Conservation (phyloP, 169 alveolate species). For the Eimeria maxima region DNA sequence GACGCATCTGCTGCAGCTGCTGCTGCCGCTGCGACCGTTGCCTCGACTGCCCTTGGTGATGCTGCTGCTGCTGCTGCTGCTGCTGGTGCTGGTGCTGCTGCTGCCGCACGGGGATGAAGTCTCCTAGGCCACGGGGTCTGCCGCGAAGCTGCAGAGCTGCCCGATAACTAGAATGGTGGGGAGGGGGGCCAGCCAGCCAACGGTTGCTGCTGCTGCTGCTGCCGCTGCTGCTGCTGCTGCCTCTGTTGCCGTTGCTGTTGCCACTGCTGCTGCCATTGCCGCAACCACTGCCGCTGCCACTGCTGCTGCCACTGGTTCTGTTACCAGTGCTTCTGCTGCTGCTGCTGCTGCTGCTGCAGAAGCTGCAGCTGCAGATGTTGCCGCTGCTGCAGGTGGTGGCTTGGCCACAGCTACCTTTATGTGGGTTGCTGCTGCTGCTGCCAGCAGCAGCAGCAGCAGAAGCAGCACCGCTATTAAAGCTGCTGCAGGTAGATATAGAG, state of each 20-base stretch:
- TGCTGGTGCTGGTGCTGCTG: neutral
- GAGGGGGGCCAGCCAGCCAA: too few relatives aligned
- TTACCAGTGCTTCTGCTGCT: neutral
- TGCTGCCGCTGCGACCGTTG: conserved; percentile 23
- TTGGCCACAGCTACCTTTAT: neutral
- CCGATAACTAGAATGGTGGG: too few relatives aligned
- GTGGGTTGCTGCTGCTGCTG: neutral
- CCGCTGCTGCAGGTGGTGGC: neutral
- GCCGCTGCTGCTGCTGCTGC: conserved; percentile 10
- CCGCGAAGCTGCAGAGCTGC: too few relatives aligned
- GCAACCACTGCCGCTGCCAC: neutral
- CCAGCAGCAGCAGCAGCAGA: neutral
- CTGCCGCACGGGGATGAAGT: too few relatives aligned
- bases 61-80: conserved; percentile 19
- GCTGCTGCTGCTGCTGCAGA: too few relatives aligned
- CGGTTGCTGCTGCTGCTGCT: conserved; percentile 1
- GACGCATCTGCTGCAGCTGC: conserved; percentile 32
- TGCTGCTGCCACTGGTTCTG: neutral
- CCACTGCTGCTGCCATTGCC: neutral
- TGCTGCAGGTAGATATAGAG: neutral
- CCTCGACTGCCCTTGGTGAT: neutral
- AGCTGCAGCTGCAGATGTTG: too few relatives aligned
- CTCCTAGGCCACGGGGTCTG: too few relatives aligned
- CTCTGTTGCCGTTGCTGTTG: neutral
- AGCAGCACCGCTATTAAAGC: neutral